phyloP scores from a whole-genome alignment of 768 basidiomycete genomes.

The Cyathus striatus region DNA sequence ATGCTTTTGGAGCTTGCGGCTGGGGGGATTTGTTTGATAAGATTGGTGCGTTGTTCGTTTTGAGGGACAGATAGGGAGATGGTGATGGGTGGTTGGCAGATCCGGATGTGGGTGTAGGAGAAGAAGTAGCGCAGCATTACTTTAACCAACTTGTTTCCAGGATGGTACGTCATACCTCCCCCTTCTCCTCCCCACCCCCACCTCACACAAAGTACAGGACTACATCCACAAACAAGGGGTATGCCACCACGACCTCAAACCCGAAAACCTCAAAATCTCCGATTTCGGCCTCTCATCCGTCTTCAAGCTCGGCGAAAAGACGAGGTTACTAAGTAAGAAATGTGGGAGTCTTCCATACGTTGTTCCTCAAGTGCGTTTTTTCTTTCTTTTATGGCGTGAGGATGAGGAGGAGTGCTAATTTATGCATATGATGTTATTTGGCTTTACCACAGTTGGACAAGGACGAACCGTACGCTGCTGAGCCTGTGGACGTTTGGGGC shows the following conservation, averaged over 20 bases:
- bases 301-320: constrained; percentile 80
- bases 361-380: constrained; percentile 72
- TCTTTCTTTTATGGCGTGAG: background rate
- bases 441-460: too few relatives aligned
- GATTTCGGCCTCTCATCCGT: constrained; percentile 95
- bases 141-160: constrained; percentile 84
- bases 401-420: too few relatives aligned
- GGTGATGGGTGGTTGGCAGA: too few relatives aligned
- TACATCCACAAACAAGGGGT: constrained; percentile 89
- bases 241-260: constrained; percentile 95
- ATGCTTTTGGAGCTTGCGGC: constrained; percentile 90
- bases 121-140: constrained; percentile 86
- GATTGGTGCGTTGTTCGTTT: constrained; percentile 73
- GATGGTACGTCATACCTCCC: constrained; percentile 74
- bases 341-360: constrained; percentile 95
- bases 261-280: constrained; percentile 93
- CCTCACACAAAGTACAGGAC: too few relatives aligned
- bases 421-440: too few relatives aligned
- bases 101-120: constrained; percentile 83
- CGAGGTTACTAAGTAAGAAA: constrained; percentile 67
- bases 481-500: constrained; percentile 97
- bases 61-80: too few relatives aligned
- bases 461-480: too few relatives aligned
- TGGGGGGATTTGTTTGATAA: constrained; percentile 98
- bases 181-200: too few relatives aligned